Base-by-base conservation (phyloP, 257 asterid species). In the Cruciata laevipes region DNA sequence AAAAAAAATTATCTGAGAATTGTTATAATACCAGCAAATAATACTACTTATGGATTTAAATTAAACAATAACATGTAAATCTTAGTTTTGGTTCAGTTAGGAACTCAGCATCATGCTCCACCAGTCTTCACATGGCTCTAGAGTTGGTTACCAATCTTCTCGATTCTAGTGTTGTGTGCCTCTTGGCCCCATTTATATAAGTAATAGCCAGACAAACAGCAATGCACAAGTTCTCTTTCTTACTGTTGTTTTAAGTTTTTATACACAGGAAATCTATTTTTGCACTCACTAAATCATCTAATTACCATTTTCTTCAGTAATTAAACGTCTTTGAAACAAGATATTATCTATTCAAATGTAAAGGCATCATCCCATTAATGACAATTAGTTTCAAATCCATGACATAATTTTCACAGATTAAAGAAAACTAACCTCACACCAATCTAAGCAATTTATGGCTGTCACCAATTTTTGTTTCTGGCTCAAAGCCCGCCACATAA, bases 401-500 rank as follows among this genome's bases (percentile, higher is more conserved):
- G 1, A 25, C n/a, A 38, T 44, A 13, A 44, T 63, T 21, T 25
- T 44, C 9, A 14, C 12, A 8, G 30, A 25, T 38, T 42, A 23
- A 53, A 71, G 62, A 38, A 9, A 66, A 59, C 79, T 78, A 68
- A 93, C 99, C 97, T 86, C 82, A 63, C 95, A 83, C 96, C 96
- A 90, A 70, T 84, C 91, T 77, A 89, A 82, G 87, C 97, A 89
- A 84, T 82, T 83, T 66, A 93, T 72, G 35, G 91, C 94, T 58
- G 76, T 72, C 66, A 85, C 86, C n/a, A n/a, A n/a, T n/a, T n/a
- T n/a, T n/a, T n/a, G n/a, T n/a, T n/a, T 77, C 77, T 85, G 94
- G 63, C 98, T 91, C 61, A 78, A 79, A 49, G 95, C 97, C 75
- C 98, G 95, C 96, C 97, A 93, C 96, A 93, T 93, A 73, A 93